Conservation (phyloP, 164 flowering plant genomes). For the Warburgia ugandensis region DNA sequence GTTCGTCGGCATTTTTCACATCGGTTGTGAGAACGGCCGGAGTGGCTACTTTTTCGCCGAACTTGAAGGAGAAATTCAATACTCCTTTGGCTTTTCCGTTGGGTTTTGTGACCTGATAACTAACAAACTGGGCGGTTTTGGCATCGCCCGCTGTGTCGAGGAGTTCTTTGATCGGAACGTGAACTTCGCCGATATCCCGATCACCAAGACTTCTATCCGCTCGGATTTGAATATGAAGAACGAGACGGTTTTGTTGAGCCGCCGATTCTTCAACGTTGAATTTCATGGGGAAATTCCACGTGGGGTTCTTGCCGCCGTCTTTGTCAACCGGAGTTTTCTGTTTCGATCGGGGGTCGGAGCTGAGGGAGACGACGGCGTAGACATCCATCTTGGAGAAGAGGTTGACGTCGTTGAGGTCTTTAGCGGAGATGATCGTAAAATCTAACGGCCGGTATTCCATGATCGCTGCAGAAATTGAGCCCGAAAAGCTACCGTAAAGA, state of each 20-base stretch:
- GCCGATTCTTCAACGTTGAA: constrained; percentile 40
- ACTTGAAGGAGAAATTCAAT: constrained; percentile 45
- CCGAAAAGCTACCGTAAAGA: too few species aligned
- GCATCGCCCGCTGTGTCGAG: constrained; percentile 22
- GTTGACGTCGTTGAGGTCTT: constrained; percentile 29
- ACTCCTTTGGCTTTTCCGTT: constrained; percentile 52
- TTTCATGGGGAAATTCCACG: constrained; percentile 43
- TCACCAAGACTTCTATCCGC: constrained; percentile 47
- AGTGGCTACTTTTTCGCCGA: constrained; percentile 27
- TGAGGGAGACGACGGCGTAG: constrained; percentile 22
- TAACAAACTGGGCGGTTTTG: constrained; percentile 20
- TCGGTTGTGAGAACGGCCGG: constrained; percentile 1
- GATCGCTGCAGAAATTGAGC: too few species aligned
- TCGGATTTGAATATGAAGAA: constrained; percentile 24
- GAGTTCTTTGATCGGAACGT: constrained; percentile 56
- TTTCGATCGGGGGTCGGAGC: constrained; percentile 18
- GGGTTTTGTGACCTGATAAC: constrained; percentile 47
- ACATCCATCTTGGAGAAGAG: constrained; percentile 33
- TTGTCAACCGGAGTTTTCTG: constrained; percentile 25
- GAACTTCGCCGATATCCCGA: constrained; percentile 47
- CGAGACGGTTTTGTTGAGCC: constrained; percentile 25
- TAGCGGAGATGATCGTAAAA: constrained; percentile 27
- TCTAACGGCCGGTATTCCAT: constrained; percentile 34
- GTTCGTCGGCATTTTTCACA: too few species aligned
- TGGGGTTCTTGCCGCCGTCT: constrained; percentile 40